Evolutionary conservation across 306 rosid genomes (phyloP).

Genomic region (Alnus glutinosa): DNA sequence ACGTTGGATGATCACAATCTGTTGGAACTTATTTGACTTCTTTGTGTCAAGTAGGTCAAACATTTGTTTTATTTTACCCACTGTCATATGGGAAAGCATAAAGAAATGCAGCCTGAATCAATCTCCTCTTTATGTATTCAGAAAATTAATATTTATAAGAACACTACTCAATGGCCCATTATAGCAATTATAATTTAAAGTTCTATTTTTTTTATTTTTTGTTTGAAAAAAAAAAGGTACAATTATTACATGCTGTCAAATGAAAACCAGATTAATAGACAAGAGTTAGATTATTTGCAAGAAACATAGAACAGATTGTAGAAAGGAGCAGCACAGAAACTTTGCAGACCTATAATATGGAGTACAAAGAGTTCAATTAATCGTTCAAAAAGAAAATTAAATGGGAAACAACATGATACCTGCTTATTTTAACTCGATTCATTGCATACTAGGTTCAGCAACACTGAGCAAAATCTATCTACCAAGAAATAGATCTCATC

Average conservation of each 20-base stretch:
- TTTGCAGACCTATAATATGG: background rate
- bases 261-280: constrained; percentile 5
- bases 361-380: background rate
- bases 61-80: background rate
- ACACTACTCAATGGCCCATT: background rate
- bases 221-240: background rate
- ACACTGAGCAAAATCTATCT: background rate
- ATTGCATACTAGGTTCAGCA: background rate
- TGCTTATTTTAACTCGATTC: background rate
- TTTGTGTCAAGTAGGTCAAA: background rate
- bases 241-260: background rate
- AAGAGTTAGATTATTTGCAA: background rate
- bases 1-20: background rate
- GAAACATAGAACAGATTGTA: background rate
- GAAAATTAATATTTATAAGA: background rate
- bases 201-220: background rate
- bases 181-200: background rate
- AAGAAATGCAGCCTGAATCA: background rate
- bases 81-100: background rate
- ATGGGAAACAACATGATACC: background rate
- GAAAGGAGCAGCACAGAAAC: background rate
- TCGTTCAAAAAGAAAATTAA: background rate
- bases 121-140: background rate
- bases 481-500: background rate
- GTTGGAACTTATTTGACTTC: background rate